phyloP scores from a whole-genome alignment of 2,329 filamentous ascomycete genomes.

The Aureobasidium sp. region DNA sequence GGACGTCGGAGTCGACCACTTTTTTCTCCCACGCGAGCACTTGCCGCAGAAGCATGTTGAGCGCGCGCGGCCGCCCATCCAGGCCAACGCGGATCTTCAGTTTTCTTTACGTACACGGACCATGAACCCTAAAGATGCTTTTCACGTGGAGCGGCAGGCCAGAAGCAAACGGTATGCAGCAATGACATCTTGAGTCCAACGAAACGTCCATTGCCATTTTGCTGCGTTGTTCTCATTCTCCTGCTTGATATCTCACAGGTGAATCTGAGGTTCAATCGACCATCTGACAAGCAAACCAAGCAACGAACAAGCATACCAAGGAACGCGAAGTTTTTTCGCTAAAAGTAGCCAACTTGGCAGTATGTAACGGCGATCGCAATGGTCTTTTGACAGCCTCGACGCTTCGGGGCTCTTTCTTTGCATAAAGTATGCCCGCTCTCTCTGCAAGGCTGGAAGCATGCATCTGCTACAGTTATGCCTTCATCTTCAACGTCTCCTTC shows the following conservation, averaged over 20 bases:
- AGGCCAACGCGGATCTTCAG: not conserved
- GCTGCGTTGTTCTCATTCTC: not conserved
- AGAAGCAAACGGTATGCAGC: not conserved
- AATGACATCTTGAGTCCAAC: not conserved
- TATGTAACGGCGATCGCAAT: not conserved
- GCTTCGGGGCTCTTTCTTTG: not conserved
- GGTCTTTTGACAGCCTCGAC: not conserved
- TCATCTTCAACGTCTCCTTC: not conserved
- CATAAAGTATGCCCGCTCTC: not conserved
- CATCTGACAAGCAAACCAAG: conserved; percentile 1
- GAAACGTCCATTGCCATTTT: not conserved
- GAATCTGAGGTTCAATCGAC: not conserved
- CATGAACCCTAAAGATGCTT: not conserved
- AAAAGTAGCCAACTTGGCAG: not conserved
- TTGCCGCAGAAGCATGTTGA: not conserved
- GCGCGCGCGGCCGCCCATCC: conserved; percentile 5
- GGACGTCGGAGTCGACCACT: not conserved
- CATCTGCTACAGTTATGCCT: not conserved
- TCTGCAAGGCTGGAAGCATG: not conserved
- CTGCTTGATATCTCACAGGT: not conserved
- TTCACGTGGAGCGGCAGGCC: not conserved
- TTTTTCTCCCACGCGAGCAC: conserved; percentile 1
- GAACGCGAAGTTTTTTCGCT: not conserved
- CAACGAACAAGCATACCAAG: conserved; percentile 7
- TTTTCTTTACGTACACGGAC: conserved; percentile 6